Base-by-base conservation (phyloP, 2,329 filamentous ascomycete species). In the Epichloe gansuensis region DNA sequence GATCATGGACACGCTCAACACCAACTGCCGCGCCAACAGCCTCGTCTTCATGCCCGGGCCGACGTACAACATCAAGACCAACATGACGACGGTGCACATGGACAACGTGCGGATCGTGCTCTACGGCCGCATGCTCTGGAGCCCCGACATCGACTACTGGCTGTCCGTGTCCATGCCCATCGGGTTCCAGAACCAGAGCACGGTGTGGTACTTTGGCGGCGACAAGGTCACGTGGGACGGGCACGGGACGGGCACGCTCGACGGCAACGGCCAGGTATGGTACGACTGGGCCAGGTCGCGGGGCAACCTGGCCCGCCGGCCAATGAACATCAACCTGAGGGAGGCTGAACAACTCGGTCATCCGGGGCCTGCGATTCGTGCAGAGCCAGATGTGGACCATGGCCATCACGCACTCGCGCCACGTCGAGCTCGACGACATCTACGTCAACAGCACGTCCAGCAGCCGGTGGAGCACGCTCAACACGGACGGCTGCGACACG, bases 381-480 rank as follows among this genome's bases (percentile, higher is more conserved):
- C 72, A 77, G 54, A 76, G 72, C 54, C 78, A 81, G 63, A 81
- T 82, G 78, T 82, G 78, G 72, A 75, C 74, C 0, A 74, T 80
- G 69, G 73, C 74, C 1, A 69, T 78, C 34, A 74, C 74, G 9
- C 64, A 74, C 59, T 74, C 73, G 3, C 54, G 70, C 6, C 63
- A 74, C 47, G 63, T 75, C 2, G 62, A 74, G 0, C 64, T 80
- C 6, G 66, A 74, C 48, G 68, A 75, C 54, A 76, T 80, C 4
- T 74, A 71, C 55, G 69, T 78, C 51, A 79, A 79, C 63, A 79
- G 71, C 60, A 73, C 71, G 0, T 68, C 66, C 0, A 56, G 50
- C 11, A 62, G 59, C 48, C 50, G 59, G 50, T 62, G 64, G 56
- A 64, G 56, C 54, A 66, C 64, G 0, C 61, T 67, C 51, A 70